phyloP scores from a whole-genome alignment of 2,329 filamentous ascomycete species.

The Akanthomyces lecanii region DNA sequence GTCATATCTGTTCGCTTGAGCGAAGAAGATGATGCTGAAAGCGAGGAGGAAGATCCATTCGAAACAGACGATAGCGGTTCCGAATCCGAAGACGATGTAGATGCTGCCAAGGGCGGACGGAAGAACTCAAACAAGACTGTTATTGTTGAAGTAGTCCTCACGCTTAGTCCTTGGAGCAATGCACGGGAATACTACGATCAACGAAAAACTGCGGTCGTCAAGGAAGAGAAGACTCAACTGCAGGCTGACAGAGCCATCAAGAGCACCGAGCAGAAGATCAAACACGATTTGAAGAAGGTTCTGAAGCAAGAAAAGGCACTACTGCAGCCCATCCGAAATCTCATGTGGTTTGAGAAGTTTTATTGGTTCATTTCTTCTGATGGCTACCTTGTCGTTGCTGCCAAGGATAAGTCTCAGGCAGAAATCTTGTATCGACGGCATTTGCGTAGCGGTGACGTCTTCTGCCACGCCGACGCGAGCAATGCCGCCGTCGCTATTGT shows the following conservation, averaged over 20 bases:
- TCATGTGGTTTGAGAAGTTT: slow-evolving; percentile 97
- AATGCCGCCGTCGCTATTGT: slow-evolving; percentile 83
- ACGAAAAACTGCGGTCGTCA: slow-evolving; percentile 75
- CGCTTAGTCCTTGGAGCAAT: slow-evolving; percentile 80
- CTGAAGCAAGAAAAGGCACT: slow-evolving; percentile 90
- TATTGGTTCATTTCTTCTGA: slow-evolving; percentile 93
- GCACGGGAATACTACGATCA: slow-evolving; percentile 90
- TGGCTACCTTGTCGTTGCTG: slow-evolving; percentile 85
- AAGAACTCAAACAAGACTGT: slow-evolving; percentile 49
- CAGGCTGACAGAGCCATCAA: slow-evolving; percentile 81
- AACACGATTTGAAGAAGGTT: slow-evolving; percentile 77
- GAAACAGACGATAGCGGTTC: slow-evolving; percentile 64
- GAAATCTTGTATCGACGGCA: slow-evolving; percentile 88
- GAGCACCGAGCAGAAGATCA: slow-evolving; percentile 84
- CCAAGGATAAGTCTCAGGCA: slow-evolving; percentile 82
- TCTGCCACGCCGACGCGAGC: slow-evolving; percentile 83
- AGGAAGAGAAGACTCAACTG: slow-evolving; percentile 80
- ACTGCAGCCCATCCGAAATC: slow-evolving; percentile 74
- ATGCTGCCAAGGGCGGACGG: slow-evolving; percentile 28
- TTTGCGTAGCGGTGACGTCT: slow-evolving; percentile 83
- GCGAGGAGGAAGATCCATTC: slow-evolving; percentile 54
- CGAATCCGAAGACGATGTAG: slow-evolving; percentile 29
- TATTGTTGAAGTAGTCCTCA: slow-evolving; percentile 79
- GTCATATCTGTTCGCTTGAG: slow-evolving; percentile 74
- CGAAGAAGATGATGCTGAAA: slow-evolving; percentile 62